phyloP scores from a whole-genome alignment of 805 yeast genomes.

The Scheffersomyces lignosus region DNA sequence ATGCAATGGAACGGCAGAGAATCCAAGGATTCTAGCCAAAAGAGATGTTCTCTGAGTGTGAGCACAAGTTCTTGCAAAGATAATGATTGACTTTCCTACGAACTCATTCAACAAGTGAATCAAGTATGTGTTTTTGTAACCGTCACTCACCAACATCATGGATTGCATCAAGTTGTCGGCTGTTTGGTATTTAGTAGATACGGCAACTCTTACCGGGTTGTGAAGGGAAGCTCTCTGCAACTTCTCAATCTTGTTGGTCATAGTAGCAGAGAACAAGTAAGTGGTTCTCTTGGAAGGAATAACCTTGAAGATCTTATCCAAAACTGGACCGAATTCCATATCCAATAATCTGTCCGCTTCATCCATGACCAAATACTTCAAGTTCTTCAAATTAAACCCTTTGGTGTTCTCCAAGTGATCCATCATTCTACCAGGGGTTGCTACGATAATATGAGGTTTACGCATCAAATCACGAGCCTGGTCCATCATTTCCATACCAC shows the following conservation, averaged over 20 bases:
- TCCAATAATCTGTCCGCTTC: conserved; percentile 96
- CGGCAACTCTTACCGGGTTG: conserved; percentile 89
- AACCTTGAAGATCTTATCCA: conserved; percentile 79
- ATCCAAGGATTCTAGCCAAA: conserved; percentile 76
- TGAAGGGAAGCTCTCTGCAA: conserved; percentile 88
- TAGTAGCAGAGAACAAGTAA: conserved; percentile 91
- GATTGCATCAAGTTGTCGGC: conserved; percentile 92
- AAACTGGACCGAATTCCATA: conserved; percentile 94
- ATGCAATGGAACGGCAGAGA: conserved; percentile 88
- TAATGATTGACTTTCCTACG: conserved; percentile 81
- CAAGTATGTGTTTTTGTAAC: conserved; percentile 84
- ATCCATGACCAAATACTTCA: conserved; percentile 87
- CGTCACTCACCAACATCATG: conserved; percentile 88
- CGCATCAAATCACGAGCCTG: conserved; percentile 93
- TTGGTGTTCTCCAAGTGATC: conserved; percentile 93
- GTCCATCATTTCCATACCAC: conserved; percentile 98
- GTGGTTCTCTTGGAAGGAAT: conserved; percentile 86
- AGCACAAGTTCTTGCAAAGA: conserved; percentile 93
- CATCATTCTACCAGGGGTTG: conserved; percentile 92
- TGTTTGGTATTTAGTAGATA: conserved; percentile 83
- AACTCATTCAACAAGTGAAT: conserved; percentile 81
- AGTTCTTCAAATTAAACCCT: conserved; percentile 77
- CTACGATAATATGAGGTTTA: conserved; percentile 91
- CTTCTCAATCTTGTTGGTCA: conserved; percentile 93
- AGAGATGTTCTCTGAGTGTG: conserved; percentile 90